Base-by-base conservation (phyloP, 148 eudicot species). In the Arctostaphylos glauca region DNA sequence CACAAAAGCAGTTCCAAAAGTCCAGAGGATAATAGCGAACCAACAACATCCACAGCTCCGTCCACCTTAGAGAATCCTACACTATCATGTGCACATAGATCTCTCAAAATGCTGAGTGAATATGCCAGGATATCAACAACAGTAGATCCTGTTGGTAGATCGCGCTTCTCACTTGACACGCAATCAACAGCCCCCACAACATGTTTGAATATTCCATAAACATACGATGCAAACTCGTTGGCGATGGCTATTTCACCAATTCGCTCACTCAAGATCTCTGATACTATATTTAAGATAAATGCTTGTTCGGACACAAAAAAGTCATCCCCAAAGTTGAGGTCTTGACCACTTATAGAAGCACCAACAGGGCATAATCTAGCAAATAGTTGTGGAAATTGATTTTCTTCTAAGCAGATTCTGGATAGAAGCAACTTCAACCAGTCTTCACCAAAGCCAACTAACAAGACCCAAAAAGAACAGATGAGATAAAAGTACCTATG, bases 341-440 rank as follows among this genome's bases (percentile, higher is more conserved):
- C 84, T 72, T 68, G 82, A 82, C 46, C 50, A 56, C 82, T 81
- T 82, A 78, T 80, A 62, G 49, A 49, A 23, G 46, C 75, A 77
- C n/a, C 62, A 66, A 56, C 71, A 41, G 81, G 60, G 60, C 76
- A 82, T 79, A 91, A 75, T 78, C 84, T 81, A 25, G 78, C 68
- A 84, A 91, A 95, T 78, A 92, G 48, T n/a, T 72, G 82, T 19
- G 84, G 77, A 64, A 91, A 92, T 72, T 87, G 85, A 79, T 88
- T 82, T 49, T 89, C 89, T 77, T 91, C 95, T 13, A 92, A 74
- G 88, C 98, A 92, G 81, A 92, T 84, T 81, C 85, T 90, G 73
- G 96, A 91, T 47, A 94, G 88, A 78, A 92, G 91, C 87, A 92
- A 81, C 83, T 91, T 91, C 59, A 90, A 64, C 98, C 96, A 95